A percentile compares a stretch with the other conserved stretches of the same genome.
phyloP scores from a whole-genome alignment of 2,329 filamentous ascomycete species.

The Pestalotiopsis sp. region DNA sequence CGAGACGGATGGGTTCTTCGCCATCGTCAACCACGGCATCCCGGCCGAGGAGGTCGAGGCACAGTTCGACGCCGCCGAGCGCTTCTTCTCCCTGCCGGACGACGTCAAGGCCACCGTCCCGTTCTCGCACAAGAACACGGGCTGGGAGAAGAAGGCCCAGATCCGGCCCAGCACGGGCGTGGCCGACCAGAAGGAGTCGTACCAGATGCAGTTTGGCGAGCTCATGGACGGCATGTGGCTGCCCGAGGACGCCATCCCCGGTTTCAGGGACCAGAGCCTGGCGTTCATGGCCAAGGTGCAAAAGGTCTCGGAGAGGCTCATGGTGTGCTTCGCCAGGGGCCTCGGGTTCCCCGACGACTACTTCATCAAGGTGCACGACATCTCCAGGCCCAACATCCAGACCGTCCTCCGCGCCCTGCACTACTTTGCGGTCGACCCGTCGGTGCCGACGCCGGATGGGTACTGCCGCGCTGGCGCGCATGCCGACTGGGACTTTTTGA shows the following conservation, averaged over 20 bases:
- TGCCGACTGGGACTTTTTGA: slow-evolving; percentile 65
- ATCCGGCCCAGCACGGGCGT: slow-evolving; percentile 61
- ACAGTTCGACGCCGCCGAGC: slow-evolving; percentile 52
- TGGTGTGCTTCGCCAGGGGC: slow-evolving; percentile 60
- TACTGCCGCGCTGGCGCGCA: slow-evolving; percentile 65
- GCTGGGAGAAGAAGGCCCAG: slow-evolving; percentile 63
- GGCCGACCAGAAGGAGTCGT: slow-evolving; percentile 63
- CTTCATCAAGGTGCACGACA: slow-evolving; percentile 57
- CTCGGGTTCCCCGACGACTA: slow-evolving; percentile 58
- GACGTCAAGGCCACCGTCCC: slow-evolving; percentile 55
- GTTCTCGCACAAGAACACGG: slow-evolving; percentile 57
- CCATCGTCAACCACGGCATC: slow-evolving; percentile 58
- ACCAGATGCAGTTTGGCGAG: slow-evolving; percentile 64
- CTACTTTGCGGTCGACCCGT: slow-evolving; percentile 51
- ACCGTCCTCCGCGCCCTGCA: slow-evolving; percentile 59
- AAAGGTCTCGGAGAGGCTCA: slow-evolving; percentile 55
- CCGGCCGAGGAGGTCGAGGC: slow-evolving; percentile 47
- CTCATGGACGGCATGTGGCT: slow-evolving; percentile 57
- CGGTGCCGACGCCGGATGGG: slow-evolving; percentile 38
- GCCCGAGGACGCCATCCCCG: slow-evolving; percentile 45
- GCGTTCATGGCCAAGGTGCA: slow-evolving; percentile 59
- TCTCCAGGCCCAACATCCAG: slow-evolving; percentile 50
- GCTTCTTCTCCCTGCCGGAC: slow-evolving; percentile 57
- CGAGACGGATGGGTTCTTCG: slow-evolving; percentile 64
- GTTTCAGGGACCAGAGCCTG: slow-evolving; percentile 47